Conservation (phyloP, 2,329 filamentous ascomycete species). For the Colletotrichum spinosum region DNA sequence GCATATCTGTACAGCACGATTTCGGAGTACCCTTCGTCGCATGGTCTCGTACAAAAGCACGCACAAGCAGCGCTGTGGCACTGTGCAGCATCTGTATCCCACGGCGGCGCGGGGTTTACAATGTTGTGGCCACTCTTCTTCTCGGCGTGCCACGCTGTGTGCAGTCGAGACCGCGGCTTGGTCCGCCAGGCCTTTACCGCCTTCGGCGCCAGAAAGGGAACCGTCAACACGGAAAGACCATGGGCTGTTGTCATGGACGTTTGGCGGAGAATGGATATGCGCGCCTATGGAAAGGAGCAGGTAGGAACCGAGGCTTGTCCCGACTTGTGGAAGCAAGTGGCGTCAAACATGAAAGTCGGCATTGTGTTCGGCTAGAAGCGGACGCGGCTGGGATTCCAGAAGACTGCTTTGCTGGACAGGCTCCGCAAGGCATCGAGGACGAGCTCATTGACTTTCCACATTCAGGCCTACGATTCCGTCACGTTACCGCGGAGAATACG, state of each 20-base stretch:
- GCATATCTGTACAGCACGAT: slow-evolving; percentile 32
- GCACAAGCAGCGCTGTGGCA: slow-evolving; percentile 37
- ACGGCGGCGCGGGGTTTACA: slow-evolving; percentile 30
- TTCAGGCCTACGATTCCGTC: background rate
- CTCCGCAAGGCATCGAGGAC: background rate
- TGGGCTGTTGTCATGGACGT: slow-evolving; percentile 36
- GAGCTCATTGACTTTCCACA: background rate
- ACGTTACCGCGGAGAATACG: slow-evolving; percentile 2
- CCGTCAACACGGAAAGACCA: slow-evolving; percentile 34
- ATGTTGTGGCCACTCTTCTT: slow-evolving; percentile 37
- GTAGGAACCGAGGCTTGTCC: slow-evolving; percentile 28
- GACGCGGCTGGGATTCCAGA: background rate
- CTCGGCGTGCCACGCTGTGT: slow-evolving; percentile 35
- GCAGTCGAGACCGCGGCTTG: slow-evolving; percentile 35
- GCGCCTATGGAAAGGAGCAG: slow-evolving; percentile 27
- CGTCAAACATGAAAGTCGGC: slow-evolving; percentile 33
- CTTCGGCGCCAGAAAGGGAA: slow-evolving; percentile 29
- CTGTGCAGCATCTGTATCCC: slow-evolving; percentile 34
- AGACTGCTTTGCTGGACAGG: background rate
- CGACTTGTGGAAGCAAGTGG: slow-evolving; percentile 34
- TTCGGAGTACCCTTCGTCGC: slow-evolving; percentile 31
- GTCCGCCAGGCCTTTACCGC: slow-evolving; percentile 38
- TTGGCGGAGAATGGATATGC: slow-evolving; percentile 37
- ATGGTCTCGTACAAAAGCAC: slow-evolving; percentile 35
- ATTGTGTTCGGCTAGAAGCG: slow-evolving; percentile 34